Evolutionary conservation across 2,329 filamentous ascomycete genomes (phyloP).

Genomic region (Xylaria sp.): DNA sequence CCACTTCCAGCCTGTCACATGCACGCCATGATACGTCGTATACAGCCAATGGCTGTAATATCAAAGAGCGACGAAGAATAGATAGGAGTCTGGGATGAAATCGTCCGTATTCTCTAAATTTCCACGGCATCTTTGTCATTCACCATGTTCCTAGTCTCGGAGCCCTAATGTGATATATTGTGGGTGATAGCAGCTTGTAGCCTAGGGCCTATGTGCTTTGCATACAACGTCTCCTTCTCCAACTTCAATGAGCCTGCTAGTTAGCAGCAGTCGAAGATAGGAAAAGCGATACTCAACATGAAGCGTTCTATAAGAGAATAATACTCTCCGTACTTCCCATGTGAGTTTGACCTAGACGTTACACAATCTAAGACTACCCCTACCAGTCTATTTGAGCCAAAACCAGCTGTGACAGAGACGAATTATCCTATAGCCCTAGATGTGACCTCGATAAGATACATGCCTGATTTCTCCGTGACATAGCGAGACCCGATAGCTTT

Average conservation of each 20-base stretch:
- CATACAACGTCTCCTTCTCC: neutral
- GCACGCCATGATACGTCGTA: neutral
- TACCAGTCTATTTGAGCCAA: conserved; percentile 1
- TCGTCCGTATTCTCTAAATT: neutral
- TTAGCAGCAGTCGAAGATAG: neutral
- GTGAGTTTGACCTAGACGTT: neutral
- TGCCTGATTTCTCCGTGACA: neutral
- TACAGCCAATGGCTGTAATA: too few species aligned
- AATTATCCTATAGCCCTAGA: neutral
- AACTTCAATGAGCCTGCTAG: too few species aligned
- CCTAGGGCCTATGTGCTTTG: neutral
- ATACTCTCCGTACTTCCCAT: neutral
- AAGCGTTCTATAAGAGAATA: neutral
- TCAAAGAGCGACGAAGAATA: neutral
- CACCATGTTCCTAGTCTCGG: neutral
- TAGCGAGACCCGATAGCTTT: neutral
- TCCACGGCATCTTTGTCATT: neutral
- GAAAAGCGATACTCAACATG: neutral
- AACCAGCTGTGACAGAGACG: neutral
- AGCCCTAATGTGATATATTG: neutral
- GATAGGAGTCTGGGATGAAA: neutral
- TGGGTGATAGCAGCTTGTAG: neutral
- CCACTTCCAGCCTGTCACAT: neutral
- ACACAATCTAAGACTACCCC: neutral
- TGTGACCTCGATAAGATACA: neutral